Evolutionary conservation across 140 eudicot species (phyloP).

Genomic region (Stevia rebaudiana): DNA sequence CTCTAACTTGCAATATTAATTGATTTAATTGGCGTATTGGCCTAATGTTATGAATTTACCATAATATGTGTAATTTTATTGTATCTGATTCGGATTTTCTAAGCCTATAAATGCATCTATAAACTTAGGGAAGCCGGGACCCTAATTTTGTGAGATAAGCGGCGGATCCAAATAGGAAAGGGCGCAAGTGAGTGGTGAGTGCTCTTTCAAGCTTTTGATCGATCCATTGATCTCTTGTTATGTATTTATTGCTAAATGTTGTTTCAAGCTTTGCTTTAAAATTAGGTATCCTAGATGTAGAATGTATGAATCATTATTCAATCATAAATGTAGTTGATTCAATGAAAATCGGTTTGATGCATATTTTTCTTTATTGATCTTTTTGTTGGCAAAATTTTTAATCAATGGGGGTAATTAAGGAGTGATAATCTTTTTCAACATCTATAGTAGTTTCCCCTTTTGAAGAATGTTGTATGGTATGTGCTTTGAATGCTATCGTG

Average conservation of each 20-base stretch:
- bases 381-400: constrained; percentile 8
- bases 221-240: constrained; percentile 5
- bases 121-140: not conserved
- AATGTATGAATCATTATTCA: constrained; percentile 1
- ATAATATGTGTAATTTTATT: constrained; percentile 1
- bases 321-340: constrained; percentile 12
- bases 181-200: constrained; percentile 17
- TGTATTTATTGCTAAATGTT: constrained; percentile 11
- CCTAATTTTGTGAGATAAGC: constrained; percentile 17
- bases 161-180: constrained; percentile 16
- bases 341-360: not conserved
- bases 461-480: not conserved
- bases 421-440: constrained; percentile 9
- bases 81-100: not conserved
- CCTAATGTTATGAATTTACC: constrained; percentile 19
- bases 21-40: not conserved
- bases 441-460: not conserved
- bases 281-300: not conserved
- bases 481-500: constrained; percentile 7
- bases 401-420: constrained; percentile 8
- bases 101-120: constrained; percentile 22
- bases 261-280: not conserved
- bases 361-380: constrained; percentile 4
- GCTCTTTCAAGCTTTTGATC: constrained; percentile 15
- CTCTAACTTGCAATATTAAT: constrained; percentile 9